phyloP scores from a whole-genome alignment of 768 basidiomycete species.

The Suillus luteus region DNA sequence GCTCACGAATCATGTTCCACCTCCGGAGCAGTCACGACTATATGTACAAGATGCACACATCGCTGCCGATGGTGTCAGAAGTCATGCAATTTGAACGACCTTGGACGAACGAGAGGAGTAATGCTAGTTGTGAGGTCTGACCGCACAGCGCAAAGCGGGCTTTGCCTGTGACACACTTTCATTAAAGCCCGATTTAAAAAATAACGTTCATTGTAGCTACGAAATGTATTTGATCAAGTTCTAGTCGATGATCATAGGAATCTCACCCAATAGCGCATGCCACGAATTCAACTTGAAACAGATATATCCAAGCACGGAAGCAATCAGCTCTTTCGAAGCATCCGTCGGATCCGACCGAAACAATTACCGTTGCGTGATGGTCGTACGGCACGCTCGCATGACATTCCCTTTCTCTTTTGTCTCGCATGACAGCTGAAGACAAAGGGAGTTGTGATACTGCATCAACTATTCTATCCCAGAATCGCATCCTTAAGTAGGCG shows the following conservation, averaged over 20 bases:
- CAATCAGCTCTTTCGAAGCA: background rate
- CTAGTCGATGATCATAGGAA: no score
- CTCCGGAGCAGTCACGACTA: slow-evolving; percentile 23
- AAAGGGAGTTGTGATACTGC: slow-evolving; percentile 12
- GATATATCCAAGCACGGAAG: background rate
- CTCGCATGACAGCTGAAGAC: slow-evolving; percentile 7
- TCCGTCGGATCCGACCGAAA: slow-evolving; percentile 2
- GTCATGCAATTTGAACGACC: background rate
- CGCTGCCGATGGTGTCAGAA: no score
- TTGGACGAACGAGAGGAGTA: background rate
- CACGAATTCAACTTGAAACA: no score
- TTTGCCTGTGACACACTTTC: background rate
- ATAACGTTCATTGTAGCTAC: background rate
- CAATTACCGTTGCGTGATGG: slow-evolving; percentile 8
- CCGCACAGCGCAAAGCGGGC: no score
- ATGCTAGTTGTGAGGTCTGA: slow-evolving; percentile 1
- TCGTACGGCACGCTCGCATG: slow-evolving; percentile 7
- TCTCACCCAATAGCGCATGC: no score
- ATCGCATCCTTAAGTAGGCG: slow-evolving; percentile 1
- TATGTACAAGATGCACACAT: background rate
- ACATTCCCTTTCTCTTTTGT: slow-evolving; percentile 15
- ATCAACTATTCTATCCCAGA: slow-evolving; percentile 3
- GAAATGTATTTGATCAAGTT: background rate
- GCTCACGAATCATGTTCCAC: slow-evolving; percentile 32
- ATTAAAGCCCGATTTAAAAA: background rate